These are phyloP conservation scores for Aspergillus campestris DNA, from an alignment of 495 filamentous ascomycete genomes.

Conservation along the genomic window DNA sequence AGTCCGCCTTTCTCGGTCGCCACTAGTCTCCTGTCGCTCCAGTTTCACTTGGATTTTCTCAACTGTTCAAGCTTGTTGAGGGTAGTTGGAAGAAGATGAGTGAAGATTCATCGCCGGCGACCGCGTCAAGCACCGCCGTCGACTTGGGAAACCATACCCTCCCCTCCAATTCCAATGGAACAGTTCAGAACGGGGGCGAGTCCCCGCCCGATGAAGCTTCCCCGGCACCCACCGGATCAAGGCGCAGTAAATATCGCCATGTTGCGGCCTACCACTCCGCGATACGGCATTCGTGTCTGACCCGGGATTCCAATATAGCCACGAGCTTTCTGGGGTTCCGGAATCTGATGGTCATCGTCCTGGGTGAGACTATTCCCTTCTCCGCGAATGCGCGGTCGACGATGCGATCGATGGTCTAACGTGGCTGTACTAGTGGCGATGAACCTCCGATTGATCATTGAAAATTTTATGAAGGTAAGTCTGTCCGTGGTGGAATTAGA, in stretches of 20 bases:
- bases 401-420: slow-evolving; percentile 10
- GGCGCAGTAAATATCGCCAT: slow-evolving; percentile 69
- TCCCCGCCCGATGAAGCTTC: slow-evolving; percentile 1
- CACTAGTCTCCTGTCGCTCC: too few relatives aligned
- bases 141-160: too few relatives aligned
- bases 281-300: slow-evolving; percentile 68
- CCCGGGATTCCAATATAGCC: slow-evolving; percentile 61
- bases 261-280: slow-evolving; percentile 73
- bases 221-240: slow-evolving; percentile 9
- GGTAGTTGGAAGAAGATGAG: too few relatives aligned
- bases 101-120: too few relatives aligned
- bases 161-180: too few relatives aligned
- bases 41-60: too few relatives aligned
- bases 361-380: slow-evolving; percentile 46
- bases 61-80: too few relatives aligned
- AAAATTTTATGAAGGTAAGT: slow-evolving; percentile 89
- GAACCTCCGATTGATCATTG: slow-evolving; percentile 86
- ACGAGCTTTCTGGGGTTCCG: slow-evolving; percentile 90
- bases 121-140: too few relatives aligned
- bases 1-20: too few relatives aligned
- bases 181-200: background rate
- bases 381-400: background rate
- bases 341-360: slow-evolving; percentile 91
- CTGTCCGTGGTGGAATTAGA: background rate
- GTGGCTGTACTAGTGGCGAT: slow-evolving; percentile 59